Evolutionary conservation across 139 green algal genomes (phyloP).

Genomic region (Pleodorina starrii): DNA sequence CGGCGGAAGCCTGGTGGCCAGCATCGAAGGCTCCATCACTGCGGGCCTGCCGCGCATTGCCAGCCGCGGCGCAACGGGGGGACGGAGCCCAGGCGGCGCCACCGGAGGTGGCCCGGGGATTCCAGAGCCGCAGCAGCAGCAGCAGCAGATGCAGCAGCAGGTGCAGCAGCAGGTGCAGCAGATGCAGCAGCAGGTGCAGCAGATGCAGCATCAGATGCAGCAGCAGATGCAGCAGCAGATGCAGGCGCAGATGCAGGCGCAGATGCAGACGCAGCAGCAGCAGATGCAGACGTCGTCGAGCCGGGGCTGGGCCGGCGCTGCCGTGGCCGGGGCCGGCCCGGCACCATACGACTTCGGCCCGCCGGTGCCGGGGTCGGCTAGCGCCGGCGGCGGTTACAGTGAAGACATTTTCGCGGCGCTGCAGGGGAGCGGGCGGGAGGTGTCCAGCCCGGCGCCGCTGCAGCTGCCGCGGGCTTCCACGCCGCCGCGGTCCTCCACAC

Average conservation of each 20-base stretch:
- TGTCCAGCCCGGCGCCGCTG: neutral
- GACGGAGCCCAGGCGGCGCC: too few species aligned
- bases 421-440: neutral
- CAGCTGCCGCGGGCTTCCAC: conserved; percentile 1
- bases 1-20: neutral
- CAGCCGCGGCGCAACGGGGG: neutral
- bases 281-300: too few species aligned
- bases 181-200: too few species aligned
- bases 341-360: neutral
- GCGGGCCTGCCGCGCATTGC: neutral
- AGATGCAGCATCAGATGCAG: too few species aligned
- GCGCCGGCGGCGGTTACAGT: neutral
- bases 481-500: neutral
- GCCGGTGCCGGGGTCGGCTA: neutral
- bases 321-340: neutral
- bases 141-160: too few species aligned
- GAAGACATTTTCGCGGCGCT: neutral
- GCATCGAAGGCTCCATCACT: conserved; percentile 13
- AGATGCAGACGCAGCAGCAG: too few species aligned
- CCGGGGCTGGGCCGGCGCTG: neutral
- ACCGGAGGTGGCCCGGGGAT: too few species aligned
- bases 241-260: too few species aligned
- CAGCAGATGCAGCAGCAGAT: too few species aligned
- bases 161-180: too few species aligned
- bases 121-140: too few species aligned